Evolutionary conservation across 768 basidiomycete genomes (phyloP), one percentile per base, ranked within the genome.

Genomic region (Dioszegia aurantiaca): DNA sequence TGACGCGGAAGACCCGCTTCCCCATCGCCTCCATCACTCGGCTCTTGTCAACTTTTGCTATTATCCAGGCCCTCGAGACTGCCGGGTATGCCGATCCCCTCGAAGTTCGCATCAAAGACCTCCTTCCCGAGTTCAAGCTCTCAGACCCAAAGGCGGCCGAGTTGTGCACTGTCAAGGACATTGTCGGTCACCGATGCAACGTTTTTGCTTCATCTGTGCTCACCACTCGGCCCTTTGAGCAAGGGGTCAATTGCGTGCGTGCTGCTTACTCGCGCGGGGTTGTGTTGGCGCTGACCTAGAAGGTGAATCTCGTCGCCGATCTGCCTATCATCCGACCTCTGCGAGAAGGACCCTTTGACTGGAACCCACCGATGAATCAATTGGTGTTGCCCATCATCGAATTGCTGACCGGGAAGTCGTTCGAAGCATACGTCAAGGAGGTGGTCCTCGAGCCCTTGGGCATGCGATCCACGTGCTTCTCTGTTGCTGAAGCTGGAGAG

Each of bases 91-190:
- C 16, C 19, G 19, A 9, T 4, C 26, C 26, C 8, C 23, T 31
- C 48, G 48, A 30, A 9, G 31, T 31, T 6, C 24, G 14, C 26
- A 23, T 51, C 48, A 51, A 36, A 19, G 27, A n/a, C 9, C 16
- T 51, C 28, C 31, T 51, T 12, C 48, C 48, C 19, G 48, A 30
- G 5, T 51, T 51, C 31, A 31, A 51, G 19, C 28, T 51, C 4
- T 21, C 19, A 36, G 28, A 51, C 48, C 5, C 27, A 4, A 16
- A 51, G 5, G 28, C 48, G 12, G 30, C 27, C 9, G 48, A 11
- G 10, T 31, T 24, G 19, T 30, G 28, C 28, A 51, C 48, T 30
- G 16, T 51, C 48, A n/a, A 10, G 9, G 48, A 51, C 31, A 16
- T 51, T 26, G 28, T 51, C 27, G 19, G 12, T 21, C 48, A 51